Conservation (phyloP, 2,329 filamentous ascomycete genomes). For the Ophidiomyces ophidiicola region DNA sequence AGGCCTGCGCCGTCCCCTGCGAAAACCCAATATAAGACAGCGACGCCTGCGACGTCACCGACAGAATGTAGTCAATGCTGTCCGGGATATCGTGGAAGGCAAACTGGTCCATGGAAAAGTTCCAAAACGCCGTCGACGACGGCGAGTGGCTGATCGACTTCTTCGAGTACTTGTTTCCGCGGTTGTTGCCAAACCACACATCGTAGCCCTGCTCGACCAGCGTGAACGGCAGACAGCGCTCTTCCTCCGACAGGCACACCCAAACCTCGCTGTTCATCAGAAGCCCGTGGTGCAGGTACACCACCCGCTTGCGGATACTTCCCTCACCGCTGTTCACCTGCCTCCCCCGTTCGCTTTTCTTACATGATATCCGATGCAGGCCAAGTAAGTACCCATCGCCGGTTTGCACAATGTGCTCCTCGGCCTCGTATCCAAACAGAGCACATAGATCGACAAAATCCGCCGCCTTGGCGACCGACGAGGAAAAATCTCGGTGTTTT, state of each 20-base stretch:
- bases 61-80: constrained; percentile 81
- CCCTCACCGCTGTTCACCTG: constrained; percentile 56
- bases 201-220: constrained; percentile 87
- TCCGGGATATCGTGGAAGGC: constrained; percentile 96
- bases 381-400: constrained; percentile 87
- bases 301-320: constrained; percentile 60
- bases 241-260: constrained; percentile 79
- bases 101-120: constrained; percentile 97
- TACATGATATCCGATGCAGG: constrained; percentile 74
- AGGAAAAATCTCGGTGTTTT: constrained; percentile 56
- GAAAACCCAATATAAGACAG: constrained; percentile 96
- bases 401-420: constrained; percentile 93
- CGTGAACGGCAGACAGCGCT: constrained; percentile 76
- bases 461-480: constrained; percentile 68
- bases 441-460: constrained; percentile 93
- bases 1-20: constrained; percentile 92
- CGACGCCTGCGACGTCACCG: constrained; percentile 67
- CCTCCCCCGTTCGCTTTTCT: constrained; percentile 64
- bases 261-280: constrained; percentile 99
- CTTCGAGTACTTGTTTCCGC: constrained; percentile 98
- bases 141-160: constrained; percentile 72
- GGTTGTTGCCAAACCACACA: constrained; percentile 96
- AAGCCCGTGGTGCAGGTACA: constrained; percentile 89
- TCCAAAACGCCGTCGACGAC: constrained; percentile 70
- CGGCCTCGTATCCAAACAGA: constrained; percentile 80